Conservation (phyloP, 2,329 filamentous ascomycete species). For the Ilyonectria sp. region DNA sequence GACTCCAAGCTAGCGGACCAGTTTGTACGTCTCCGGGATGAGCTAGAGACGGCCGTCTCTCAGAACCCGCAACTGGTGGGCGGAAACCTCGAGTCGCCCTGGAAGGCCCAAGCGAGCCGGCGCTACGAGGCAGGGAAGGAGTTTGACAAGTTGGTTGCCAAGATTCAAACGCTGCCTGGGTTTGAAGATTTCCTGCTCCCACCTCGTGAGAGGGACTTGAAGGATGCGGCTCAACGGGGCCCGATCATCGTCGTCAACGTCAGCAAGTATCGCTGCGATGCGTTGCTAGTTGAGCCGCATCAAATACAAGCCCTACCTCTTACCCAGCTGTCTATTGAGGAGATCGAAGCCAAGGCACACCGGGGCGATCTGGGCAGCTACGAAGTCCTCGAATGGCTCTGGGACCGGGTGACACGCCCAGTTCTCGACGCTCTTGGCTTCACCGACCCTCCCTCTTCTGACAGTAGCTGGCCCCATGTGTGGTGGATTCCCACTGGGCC, state of each 20-base stretch:
- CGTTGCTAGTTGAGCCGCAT: not conserved
- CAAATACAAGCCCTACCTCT: not conserved
- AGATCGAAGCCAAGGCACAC: too few species aligned
- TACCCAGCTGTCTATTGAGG: too few species aligned
- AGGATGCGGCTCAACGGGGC: too few species aligned
- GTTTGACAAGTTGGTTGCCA: conserved; percentile 26
- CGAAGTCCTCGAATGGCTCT: not conserved
- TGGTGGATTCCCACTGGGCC: not conserved
- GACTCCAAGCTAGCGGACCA: not conserved
- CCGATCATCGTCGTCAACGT: not conserved
- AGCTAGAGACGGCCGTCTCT: not conserved
- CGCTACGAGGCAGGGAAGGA: conserved; percentile 2
- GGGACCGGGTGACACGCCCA: not conserved
- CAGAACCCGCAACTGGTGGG: too few species aligned
- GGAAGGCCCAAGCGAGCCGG: not conserved
- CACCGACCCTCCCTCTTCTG: not conserved
- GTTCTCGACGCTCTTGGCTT: not conserved
- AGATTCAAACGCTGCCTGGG: not conserved
- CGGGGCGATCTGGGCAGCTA: not conserved
- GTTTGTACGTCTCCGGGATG: not conserved
- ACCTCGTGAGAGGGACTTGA: not conserved
- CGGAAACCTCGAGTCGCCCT: not conserved
- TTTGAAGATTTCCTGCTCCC: not conserved
- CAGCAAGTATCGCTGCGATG: not conserved
- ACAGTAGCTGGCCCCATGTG: not conserved